Conservation (phyloP, 495 filamentous ascomycete species). For the Podospora conica region DNA sequence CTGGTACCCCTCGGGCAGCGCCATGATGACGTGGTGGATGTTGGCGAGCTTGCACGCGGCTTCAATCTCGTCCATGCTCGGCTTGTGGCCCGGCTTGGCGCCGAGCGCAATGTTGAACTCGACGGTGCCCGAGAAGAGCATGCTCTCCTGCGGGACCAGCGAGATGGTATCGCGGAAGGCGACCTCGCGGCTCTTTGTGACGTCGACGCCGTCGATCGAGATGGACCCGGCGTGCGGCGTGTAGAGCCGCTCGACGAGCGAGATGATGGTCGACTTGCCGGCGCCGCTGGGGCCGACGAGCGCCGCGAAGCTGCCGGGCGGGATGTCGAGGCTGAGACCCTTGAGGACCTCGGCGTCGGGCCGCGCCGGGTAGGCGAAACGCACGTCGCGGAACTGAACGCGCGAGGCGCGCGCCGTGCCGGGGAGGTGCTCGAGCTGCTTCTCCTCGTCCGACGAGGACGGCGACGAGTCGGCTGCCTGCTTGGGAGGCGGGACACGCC, state of each 20-base stretch:
- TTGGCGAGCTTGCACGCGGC: slow-evolving; percentile 52
- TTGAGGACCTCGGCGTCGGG: slow-evolving; percentile 48
- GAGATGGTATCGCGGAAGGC: slow-evolving; percentile 51
- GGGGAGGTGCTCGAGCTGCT: neutral
- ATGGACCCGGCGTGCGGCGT: slow-evolving; percentile 50
- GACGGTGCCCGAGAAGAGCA: slow-evolving; percentile 46
- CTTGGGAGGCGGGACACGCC: slow-evolving; percentile 53
- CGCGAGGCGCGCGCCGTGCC: slow-evolving; percentile 41
- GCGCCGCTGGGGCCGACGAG: slow-evolving; percentile 66
- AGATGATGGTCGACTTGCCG: slow-evolving; percentile 67
- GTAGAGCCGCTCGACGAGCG: slow-evolving; percentile 61
- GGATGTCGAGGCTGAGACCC: slow-evolving; percentile 48
- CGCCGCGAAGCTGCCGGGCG: slow-evolving; percentile 57
- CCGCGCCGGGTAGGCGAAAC: slow-evolving; percentile 53
- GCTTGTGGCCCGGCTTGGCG: slow-evolving; percentile 36
- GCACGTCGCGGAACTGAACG: slow-evolving; percentile 50
- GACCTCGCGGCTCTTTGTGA: slow-evolving; percentile 36
- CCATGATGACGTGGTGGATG: slow-evolving; percentile 52
- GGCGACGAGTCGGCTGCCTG: slow-evolving; percentile 38
- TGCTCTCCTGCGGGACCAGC: slow-evolving; percentile 58
- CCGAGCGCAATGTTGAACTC: slow-evolving; percentile 52
- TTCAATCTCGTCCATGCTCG: slow-evolving; percentile 45
- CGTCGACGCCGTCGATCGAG: slow-evolving; percentile 43
- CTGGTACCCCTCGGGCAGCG: slow-evolving; percentile 40
- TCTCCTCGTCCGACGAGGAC: neutral